Percentiles rank a stretch among this genome's conserved stretches.
Conservation (phyloP, 2,329 filamentous ascomycete species). For the Ophiostoma quercus region DNA sequence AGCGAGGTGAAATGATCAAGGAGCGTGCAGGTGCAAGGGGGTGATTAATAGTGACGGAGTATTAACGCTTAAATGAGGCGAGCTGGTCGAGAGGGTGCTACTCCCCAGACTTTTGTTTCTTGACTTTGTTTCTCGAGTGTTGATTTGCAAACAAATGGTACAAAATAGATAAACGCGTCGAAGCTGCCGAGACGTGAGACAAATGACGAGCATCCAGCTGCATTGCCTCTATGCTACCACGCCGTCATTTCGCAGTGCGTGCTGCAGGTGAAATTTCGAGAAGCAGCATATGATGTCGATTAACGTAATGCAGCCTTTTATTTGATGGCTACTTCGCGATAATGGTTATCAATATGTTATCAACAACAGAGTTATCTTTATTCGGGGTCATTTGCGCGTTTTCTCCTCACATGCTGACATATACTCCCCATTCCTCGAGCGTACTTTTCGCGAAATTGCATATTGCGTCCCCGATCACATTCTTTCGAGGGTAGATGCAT, state of each 20-base stretch:
- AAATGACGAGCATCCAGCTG: constrained; percentile 1
- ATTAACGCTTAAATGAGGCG: neutral
- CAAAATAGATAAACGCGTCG: neutral
- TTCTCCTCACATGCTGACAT: neutral
- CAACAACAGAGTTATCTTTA: too few species aligned
- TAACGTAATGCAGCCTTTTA: neutral
- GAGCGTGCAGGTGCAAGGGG: neutral
- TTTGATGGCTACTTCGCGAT: neutral
- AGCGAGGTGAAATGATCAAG: neutral
- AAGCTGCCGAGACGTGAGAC: neutral
- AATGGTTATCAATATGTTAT: too few species aligned
- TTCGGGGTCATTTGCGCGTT: too few species aligned
- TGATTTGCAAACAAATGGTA: neutral
- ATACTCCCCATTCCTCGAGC: neutral
- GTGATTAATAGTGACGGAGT: neutral
- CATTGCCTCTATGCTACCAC: neutral
- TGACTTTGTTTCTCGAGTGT: neutral
- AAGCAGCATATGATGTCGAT: neutral
- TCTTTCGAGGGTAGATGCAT: neutral
- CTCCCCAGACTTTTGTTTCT: neutral
- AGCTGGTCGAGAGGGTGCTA: neutral
- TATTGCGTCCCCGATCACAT: constrained; percentile 3
- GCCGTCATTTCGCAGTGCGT: neutral
- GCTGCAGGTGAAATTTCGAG: neutral
- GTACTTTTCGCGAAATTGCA: neutral